Conservation (phyloP, 805 yeast species). For the Cyberlindnera petersonii region DNA sequence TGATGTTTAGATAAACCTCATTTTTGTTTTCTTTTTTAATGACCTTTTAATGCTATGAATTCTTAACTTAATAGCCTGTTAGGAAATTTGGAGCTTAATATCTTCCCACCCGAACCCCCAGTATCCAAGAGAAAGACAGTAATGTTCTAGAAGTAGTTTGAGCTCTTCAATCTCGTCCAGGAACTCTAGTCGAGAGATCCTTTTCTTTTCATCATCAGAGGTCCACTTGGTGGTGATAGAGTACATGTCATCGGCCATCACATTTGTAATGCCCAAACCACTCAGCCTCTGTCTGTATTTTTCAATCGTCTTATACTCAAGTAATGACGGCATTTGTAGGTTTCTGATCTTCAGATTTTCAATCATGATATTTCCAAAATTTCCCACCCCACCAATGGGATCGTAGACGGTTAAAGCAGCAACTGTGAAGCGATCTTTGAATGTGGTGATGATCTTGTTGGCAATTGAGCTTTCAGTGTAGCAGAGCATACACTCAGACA, state of each 20-base stretch:
- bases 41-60: constrained; percentile 7
- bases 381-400: constrained; percentile 52
- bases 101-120: constrained; percentile 25
- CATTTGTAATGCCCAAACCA: constrained; percentile 15
- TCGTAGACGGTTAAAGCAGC: constrained; percentile 44
- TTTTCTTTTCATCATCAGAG: constrained; percentile 31
- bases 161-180: constrained; percentile 61
- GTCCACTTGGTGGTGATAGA: constrained; percentile 32
- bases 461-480: constrained; percentile 44
- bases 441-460: constrained; percentile 32
- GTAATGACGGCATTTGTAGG: constrained; percentile 38
- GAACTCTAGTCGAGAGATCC: constrained; percentile 46
- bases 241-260: constrained; percentile 31
- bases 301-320: constrained; percentile 35
- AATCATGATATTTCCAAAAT: constrained; percentile 54
- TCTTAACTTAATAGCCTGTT: background rate
- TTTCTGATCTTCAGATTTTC: constrained; percentile 44
- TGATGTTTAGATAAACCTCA: constrained; percentile 52
- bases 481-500: constrained; percentile 59
- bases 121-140: constrained; percentile 37
- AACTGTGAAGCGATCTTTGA: constrained; percentile 26
- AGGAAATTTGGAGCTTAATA: constrained; percentile 11
- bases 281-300: constrained; percentile 21
- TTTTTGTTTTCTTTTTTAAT: background rate
- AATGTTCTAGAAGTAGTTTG: constrained; percentile 47